Evolutionary conservation across 2,329 filamentous ascomycete species (phyloP).

Genomic region (Fusarium sp.): DNA sequence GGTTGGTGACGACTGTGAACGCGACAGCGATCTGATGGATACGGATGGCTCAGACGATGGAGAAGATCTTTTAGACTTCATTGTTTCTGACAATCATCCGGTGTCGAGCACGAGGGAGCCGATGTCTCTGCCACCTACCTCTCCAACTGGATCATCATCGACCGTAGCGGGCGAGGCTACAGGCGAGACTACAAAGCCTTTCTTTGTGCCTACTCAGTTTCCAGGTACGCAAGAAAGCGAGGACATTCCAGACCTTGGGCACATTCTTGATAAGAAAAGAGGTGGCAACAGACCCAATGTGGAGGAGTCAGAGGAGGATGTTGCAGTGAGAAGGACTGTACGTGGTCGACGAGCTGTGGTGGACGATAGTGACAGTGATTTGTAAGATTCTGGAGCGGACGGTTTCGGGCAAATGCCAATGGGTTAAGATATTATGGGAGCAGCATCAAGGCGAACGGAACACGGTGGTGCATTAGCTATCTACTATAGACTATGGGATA

Average conservation of each 20-base stretch:
- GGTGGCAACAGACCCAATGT: neutral
- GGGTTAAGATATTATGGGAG: constrained; percentile 8
- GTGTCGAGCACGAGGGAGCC: constrained; percentile 56
- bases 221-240: constrained; percentile 60
- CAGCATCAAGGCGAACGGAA: constrained; percentile 22
- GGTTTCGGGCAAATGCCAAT: constrained; percentile 11
- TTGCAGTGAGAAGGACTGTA: constrained; percentile 30
- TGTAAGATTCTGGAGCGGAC: constrained; percentile 25
- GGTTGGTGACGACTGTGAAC: constrained; percentile 66
- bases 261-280: constrained; percentile 39
- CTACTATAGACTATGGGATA: constrained; percentile 28
- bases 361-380: constrained; percentile 53
- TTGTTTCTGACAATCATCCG: constrained; percentile 66
- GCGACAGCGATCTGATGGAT: constrained; percentile 63
- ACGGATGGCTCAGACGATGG: constrained; percentile 65
- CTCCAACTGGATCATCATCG: constrained; percentile 39
- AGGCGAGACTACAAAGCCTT: constrained; percentile 48
- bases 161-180: constrained; percentile 24
- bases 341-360: constrained; percentile 51
- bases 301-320: constrained; percentile 41
- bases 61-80: constrained; percentile 68
- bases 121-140: constrained; percentile 49
- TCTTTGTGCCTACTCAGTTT: constrained; percentile 58
- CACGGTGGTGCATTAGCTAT: constrained; percentile 36
- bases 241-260: constrained; percentile 56